Percentiles rank a stretch among this genome's conserved stretches.
phyloP scores from a whole-genome alignment of 75 land plant species.

The Picea glauca region DNA sequence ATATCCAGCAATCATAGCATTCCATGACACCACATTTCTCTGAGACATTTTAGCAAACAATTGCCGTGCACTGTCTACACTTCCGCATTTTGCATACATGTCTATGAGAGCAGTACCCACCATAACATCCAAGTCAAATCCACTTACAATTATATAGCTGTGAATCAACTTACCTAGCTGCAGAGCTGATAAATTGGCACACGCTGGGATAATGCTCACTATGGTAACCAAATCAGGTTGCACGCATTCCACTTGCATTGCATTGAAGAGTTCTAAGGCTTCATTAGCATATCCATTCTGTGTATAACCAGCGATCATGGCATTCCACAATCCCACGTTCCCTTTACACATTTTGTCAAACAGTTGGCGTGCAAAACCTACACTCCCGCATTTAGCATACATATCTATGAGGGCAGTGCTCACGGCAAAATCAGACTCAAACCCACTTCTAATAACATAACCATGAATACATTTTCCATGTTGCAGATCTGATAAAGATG shows the following conservation, averaged over 20 bases:
- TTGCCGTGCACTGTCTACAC: conserved; percentile 17
- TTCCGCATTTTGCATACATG: conserved; percentile 51
- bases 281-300: conserved; percentile 10
- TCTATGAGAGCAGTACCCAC: conserved; percentile 32
- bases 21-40: conserved; percentile 46
- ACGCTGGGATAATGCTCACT: conserved; percentile 24
- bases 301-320: conserved; percentile 36
- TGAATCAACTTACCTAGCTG: conserved; percentile 27
- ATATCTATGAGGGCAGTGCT: conserved; percentile 40
- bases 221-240: conserved; percentile 21
- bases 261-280: conserved; percentile 16
- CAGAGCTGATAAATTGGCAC: conserved; percentile 12
- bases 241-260: conserved; percentile 22
- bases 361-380: conserved; percentile 28
- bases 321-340: conserved; percentile 10
- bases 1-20: conserved; percentile 34
- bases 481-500: conserved; percentile 24
- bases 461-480: conserved; percentile 32
- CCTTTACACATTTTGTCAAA: conserved; percentile 2
- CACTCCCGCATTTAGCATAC: conserved; percentile 43
- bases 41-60: conserved; percentile 25
- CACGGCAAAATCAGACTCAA: conserved; percentile 20
- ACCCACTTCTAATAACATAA: conserved; percentile 29
- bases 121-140: conserved; percentile 17
- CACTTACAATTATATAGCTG: conserved; percentile 17